Conservation (phyloP, 192 early-diverging fungal species). For the Coemansia brasiliensis region DNA sequence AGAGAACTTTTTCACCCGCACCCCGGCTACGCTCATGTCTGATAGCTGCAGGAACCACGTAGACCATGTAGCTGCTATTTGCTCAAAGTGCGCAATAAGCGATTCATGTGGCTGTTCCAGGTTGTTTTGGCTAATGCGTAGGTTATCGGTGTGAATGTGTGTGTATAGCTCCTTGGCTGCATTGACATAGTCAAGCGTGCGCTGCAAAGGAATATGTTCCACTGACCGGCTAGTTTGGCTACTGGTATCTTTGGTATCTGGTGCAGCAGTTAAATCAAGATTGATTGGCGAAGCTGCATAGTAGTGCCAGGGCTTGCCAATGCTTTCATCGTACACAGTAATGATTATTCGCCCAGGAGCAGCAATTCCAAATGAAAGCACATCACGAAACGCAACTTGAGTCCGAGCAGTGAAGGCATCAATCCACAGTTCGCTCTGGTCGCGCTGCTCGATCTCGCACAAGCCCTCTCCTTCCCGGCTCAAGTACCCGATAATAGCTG, state of each 20-base stretch:
- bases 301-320: conserved; percentile 40
- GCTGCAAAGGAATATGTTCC: conserved; percentile 12
- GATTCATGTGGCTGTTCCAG: not conserved
- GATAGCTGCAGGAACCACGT: conserved; percentile 61
- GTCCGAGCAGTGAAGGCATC: conserved; percentile 50
- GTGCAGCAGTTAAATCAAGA: conserved; percentile 34
- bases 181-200: conserved; percentile 32
- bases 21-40: conserved; percentile 61
- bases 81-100: not conserved
- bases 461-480: conserved; percentile 54
- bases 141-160: conserved; percentile 19
- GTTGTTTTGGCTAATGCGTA: not conserved
- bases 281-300: conserved; percentile 43
- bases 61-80: conserved; percentile 26
- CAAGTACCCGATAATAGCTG: conserved; percentile 42
- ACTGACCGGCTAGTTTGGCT: not conserved
- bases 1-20: conserved; percentile 63
- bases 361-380: conserved; percentile 15
- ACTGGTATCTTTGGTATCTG: not conserved
- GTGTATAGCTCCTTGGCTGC: conserved; percentile 19
- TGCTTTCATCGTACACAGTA: conserved; percentile 42
- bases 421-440: conserved; percentile 42
- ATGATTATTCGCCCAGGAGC: conserved; percentile 29
- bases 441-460: conserved; percentile 46
- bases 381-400: conserved; percentile 41